Percentiles rank a stretch among this genome's conserved stretches.
phyloP scores from a whole-genome alignment of 306 rosid genomes.

The Parietaria judaica region DNA sequence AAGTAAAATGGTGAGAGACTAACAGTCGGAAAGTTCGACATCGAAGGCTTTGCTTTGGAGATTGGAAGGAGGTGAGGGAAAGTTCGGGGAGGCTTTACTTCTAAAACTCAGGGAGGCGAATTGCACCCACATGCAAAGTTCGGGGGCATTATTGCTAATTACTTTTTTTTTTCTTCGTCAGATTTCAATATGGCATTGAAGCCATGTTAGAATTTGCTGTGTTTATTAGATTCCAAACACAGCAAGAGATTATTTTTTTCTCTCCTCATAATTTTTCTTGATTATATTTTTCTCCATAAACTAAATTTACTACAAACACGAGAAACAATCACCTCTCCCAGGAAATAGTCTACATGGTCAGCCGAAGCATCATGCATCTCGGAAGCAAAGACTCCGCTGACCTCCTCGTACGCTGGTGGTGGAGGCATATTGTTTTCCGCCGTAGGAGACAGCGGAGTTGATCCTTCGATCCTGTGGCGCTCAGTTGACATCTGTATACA shows the following conservation, averaged over 20 bases:
- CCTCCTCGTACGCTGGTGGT: slow-evolving; percentile 79
- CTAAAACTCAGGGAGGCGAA: too few relatives aligned
- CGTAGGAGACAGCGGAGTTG: slow-evolving; percentile 26
- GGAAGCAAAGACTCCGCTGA: slow-evolving; percentile 57
- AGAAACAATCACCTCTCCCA: slow-evolving; percentile 64
- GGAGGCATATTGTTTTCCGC: slow-evolving; percentile 59
- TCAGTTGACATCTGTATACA: slow-evolving; percentile 60
- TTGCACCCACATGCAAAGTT: too few relatives aligned
- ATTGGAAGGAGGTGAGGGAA: too few relatives aligned
- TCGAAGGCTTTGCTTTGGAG: not conserved
- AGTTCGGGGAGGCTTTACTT: too few relatives aligned
- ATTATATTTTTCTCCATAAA: too few relatives aligned
- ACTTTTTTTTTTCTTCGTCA: too few relatives aligned
- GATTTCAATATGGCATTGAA: too few relatives aligned
- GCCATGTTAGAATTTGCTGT: too few relatives aligned
- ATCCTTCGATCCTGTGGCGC: slow-evolving; percentile 66
- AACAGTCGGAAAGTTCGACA: not conserved
- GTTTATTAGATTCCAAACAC: too few relatives aligned
- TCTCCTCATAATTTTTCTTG: too few relatives aligned
- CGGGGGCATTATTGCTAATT: too few relatives aligned
- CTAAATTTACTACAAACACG: not conserved
- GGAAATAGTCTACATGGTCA: slow-evolving; percentile 60
- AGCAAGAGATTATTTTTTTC: too few relatives aligned
- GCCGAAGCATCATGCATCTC: slow-evolving; percentile 52
- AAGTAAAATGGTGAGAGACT: slow-evolving; percentile 1